Base-by-base conservation (phyloP, 805 yeast species). In the Wickerhamomyces rabaulensis region DNA sequence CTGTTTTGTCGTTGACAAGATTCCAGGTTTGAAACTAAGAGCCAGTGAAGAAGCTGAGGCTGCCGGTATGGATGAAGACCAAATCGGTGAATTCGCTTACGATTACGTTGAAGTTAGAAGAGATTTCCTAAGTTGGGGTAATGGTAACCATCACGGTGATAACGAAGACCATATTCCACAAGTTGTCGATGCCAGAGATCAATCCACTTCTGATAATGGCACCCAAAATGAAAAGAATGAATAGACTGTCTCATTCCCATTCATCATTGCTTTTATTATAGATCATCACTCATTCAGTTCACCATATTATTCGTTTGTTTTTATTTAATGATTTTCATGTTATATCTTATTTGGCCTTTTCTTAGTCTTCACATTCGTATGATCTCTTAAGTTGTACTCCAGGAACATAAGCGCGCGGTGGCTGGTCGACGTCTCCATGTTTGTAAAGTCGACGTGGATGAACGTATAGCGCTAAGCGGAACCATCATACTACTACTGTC, bases 81-180 rank as follows among this genome's bases (percentile, higher is more conserved):
- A 92, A 69, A 87, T 92, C 56, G 99, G 98, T 43, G 99, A 92
- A 68, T 92, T 91, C 68, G 98, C 98, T n/a, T 92, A 92, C 65
- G 98, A 92, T 67, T 92, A 90, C 63, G 97, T 92, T 48, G 99
- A 92, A 71, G 95, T 92, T 13, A 80, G 98, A 67, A 79, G 98
- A 64, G 96, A 91, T 69, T 92, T 83, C 66, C 75, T 82, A 45
- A 64, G 70, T 39, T 71, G 76, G 76, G 75, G 73, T 3, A 51
- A 46, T 36, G 57, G 54, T 15, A 27, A 40, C 10, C 35, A 39
- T 12, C 20, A 40, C n/a, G 44, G 33, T 23, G 15, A 20, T 20
- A 25, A 20, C 27, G n/a, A 43, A 25, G 51, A 51, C 37, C 48
- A 51, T 15, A 50, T 47, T 17, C 53, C 52, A 26, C 46, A 23